Base-by-base conservation (phyloP, 371 early-diverging fungal species). In the Rhizopus arrhizus region DNA sequence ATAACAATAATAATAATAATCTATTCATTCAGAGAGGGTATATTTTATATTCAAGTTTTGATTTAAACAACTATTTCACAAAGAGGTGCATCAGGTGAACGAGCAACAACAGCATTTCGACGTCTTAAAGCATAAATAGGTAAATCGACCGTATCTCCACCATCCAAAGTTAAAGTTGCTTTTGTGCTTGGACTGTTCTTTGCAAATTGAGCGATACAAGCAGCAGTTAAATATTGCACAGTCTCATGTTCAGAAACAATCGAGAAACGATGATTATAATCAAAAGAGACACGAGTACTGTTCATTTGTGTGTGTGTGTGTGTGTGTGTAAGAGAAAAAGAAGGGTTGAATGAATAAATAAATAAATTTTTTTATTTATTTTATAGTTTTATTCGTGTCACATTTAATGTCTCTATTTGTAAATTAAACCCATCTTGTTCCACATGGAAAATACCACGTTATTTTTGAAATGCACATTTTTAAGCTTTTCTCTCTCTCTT, bases 121-220 rank as follows among this genome's bases (percentile, higher is more conserved):
- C 77, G 71, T 55, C 77, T 61, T 29, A 77, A 65, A 51, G 77
- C 72, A 58, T 71, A 77, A 29, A 73, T 64, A 11, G 77, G 77
- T 41, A 77, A 40, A 54, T 72, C 58, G 22, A 75, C 57, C 7
- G 72, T 67, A 53, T 75, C 69, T 12, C 74, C 74, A 46, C 56
- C 61, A 40, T 74, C 70, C 22, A 71, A 49, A n/a, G 74, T 73
- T 48, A 73, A 49, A 28, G 60, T 68, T 9, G 74, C 74, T 16
- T 62, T 59, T 16, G 74, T 68, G 58, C 59, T 66, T 11, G 74
- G 74, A 22, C 49, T 67, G 13, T 53, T 65, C 52, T 65, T 56
- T 9, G 64, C 65, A 70, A 70, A 70, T 53, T 61, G 61, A 32
- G 64, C 62, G 15, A 74, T 65, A 55, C 59, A 62, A 28, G 67